Evolutionary conservation across 2,329 filamentous ascomycete species (phyloP), one percentile per base, ranked within the genome.

Genomic region (Cadophora sp.): DNA sequence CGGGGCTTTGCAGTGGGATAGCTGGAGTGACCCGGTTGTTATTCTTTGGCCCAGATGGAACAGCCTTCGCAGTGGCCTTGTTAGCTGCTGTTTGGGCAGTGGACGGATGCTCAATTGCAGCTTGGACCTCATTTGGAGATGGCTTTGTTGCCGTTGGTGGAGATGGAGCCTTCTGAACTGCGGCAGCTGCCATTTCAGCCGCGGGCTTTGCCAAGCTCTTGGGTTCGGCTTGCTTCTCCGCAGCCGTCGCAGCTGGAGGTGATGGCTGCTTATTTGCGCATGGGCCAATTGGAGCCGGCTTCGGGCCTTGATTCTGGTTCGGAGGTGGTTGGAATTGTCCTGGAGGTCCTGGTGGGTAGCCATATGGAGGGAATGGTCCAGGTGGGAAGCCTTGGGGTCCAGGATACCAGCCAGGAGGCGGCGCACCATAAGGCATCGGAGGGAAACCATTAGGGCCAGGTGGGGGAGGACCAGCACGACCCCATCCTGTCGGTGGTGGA

Each of bases 351-450:
- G 87, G 73, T 82, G 85, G 76, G 81, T 84, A 76, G 80, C 82
- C 85, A 84, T 73, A 75, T 6, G 73, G 75, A 60, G 72, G 67
- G 55, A 76, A 88, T 22, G 84, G 85, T 59, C 86, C 90, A 83
- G 87, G 88, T 16, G 88, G 91, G 73, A 93, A 96, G 29, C 89
- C 90, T 79, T 92, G 92, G 9, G 89, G 88, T 64, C 86, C 88
- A 73, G 91, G 91, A 77, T 90, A 95, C 92, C 93, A 97, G 66
- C 91, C 91, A 27, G 88, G 88, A 59, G 83, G 84, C 58, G 69
- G 72, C 89, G 89, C 90, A 71, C 91, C 92, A 78, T 94, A 97
- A 0, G 91, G 91, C 86, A 93, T 91, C 72, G 89, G 89, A 72
- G 89, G 89, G 74, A 91, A 93, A 22, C 87, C 88, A 70, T 86